phyloP scores from a whole-genome alignment of 768 basidiomycete species.

The Leccinellum albellum region DNA sequence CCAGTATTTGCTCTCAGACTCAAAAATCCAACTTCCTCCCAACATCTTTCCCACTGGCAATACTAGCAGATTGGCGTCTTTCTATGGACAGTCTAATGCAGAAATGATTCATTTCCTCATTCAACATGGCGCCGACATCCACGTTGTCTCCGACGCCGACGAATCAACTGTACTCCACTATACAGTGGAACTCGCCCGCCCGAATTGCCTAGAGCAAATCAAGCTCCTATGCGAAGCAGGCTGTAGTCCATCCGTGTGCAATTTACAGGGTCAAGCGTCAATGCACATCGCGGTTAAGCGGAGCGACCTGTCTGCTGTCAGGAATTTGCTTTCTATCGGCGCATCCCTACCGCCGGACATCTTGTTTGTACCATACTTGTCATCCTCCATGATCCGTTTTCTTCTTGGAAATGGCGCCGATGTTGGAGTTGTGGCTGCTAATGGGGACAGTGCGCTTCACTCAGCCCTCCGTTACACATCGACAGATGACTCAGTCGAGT shows the following conservation, averaged over 20 bases:
- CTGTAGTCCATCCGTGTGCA: neutral
- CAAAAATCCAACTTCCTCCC: neutral
- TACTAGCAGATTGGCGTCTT: neutral
- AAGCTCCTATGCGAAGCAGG: neutral
- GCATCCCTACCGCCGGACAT: neutral
- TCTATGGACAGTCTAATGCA: neutral
- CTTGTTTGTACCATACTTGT: neutral
- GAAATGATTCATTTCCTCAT: neutral
- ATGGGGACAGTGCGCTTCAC: neutral
- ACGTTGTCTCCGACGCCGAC: neutral
- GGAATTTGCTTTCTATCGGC: neutral
- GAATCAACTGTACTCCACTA: neutral
- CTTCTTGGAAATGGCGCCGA: neutral
- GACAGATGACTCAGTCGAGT: neutral
- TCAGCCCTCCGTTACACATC: fast-evolving
- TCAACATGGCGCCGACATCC: neutral
- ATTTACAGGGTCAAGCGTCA: neutral
- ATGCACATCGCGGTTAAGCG: neutral
- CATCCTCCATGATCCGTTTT: neutral
- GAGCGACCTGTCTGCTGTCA: neutral
- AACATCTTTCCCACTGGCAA: too few species aligned
- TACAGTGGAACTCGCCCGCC: fast-evolving
- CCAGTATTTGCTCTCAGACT: neutral
- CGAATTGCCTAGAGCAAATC: neutral
- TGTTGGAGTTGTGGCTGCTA: neutral